Evolutionary conservation across 345 rosid species (phyloP).

Genomic region (Salix koriyanagi): DNA sequence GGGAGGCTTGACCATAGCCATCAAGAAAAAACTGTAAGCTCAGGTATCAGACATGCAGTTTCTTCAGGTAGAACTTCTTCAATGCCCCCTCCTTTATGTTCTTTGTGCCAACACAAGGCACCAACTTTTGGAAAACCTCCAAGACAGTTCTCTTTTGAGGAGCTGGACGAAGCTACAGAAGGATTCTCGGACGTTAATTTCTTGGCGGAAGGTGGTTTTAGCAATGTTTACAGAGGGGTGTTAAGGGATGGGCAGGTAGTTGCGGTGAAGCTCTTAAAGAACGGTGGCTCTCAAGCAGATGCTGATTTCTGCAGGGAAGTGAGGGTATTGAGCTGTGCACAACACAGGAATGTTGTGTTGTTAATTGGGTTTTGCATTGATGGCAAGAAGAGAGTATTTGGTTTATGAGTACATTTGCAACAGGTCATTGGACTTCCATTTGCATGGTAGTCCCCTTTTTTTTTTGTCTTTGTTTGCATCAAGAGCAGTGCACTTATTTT

Average conservation of each 20-base stretch:
- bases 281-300: slow-evolving; percentile 47
- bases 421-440: slow-evolving; percentile 61
- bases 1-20: slow-evolving; percentile 26
- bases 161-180: slow-evolving; percentile 54
- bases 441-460: slow-evolving; percentile 43
- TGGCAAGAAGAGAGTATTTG: slow-evolving; percentile 46
- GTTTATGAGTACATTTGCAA: slow-evolving; percentile 77
- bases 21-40: slow-evolving; percentile 21
- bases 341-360: slow-evolving; percentile 68
- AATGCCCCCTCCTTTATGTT: slow-evolving; percentile 68
- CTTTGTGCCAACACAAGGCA: slow-evolving; percentile 64
- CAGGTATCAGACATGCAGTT: slow-evolving; percentile 41
- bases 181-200: slow-evolving; percentile 57
- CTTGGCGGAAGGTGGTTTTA: slow-evolving; percentile 64
- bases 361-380: slow-evolving; percentile 61
- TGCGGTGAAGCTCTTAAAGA: slow-evolving; percentile 61
- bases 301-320: slow-evolving; percentile 71
- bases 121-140: slow-evolving; percentile 73
- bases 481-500: neutral
- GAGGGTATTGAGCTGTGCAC: slow-evolving; percentile 67
- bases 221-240: slow-evolving; percentile 51
- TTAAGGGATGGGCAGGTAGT: slow-evolving; percentile 59
- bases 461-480: neutral
- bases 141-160: slow-evolving; percentile 47
- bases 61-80: slow-evolving; percentile 54